These are phyloP conservation scores for Hirschioporus abietinus DNA, from an alignment of 768 basidiomycete genomes.

Conservation along the genomic window DNA sequence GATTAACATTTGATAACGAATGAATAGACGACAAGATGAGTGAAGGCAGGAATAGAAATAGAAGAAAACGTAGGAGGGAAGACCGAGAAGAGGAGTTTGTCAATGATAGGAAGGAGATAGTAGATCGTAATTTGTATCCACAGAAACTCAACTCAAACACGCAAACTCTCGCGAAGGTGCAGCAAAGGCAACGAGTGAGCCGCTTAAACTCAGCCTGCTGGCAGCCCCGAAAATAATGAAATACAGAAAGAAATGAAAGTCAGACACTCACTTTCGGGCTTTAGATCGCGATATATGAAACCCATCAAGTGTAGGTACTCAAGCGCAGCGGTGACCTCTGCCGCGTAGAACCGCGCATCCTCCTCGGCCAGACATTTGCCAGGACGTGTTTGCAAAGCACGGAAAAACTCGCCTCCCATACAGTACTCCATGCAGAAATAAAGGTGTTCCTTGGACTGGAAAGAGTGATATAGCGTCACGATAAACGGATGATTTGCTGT, in stretches of 20 bases:
- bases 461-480: conserved; percentile 97
- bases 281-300: conserved; percentile 98
- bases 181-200: neutral
- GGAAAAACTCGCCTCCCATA: conserved; percentile 99
- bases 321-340: conserved; percentile 94
- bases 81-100: neutral
- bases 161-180: neutral
- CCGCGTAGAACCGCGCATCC: conserved; percentile 94
- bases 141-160: neutral
- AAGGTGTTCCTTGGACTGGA: conserved; percentile 96
- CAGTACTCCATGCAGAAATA: conserved; percentile 99
- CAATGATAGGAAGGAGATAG: neutral
- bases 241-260: conserved; percentile 9
- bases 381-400: conserved; percentile 90
- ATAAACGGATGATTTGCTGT: conserved; percentile 99
- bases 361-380: conserved; percentile 97
- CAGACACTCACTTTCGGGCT: conserved; percentile 87
- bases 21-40: neutral
- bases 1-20: neutral
- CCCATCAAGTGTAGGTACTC: conserved; percentile 99
- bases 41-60: neutral
- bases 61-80: neutral
- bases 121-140: conserved; percentile 1
- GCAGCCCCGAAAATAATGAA: conserved; percentile 10
- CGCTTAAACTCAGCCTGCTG: too few relatives aligned